A percentile compares a stretch with the other conserved stretches of the same genome.
Evolutionary conservation across 1,284 basidiomycete genomes (phyloP).

Genomic region (Meripilus lineatus): DNA sequence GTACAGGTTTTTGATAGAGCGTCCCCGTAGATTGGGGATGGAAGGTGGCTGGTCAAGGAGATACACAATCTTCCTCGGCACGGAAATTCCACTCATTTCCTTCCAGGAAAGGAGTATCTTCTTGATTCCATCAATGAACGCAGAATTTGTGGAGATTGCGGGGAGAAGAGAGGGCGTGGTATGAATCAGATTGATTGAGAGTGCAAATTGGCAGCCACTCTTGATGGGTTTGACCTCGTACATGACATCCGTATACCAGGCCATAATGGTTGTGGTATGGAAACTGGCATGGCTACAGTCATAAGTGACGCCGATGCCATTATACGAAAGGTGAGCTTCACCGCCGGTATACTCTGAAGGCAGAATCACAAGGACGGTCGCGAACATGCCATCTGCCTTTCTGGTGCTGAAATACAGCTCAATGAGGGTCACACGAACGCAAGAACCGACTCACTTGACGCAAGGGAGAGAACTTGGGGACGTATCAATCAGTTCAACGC

Average conservation of each 20-base stretch:
- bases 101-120: not conserved
- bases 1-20: conserved; percentile 22
- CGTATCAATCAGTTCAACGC: too few species aligned
- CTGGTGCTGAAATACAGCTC: conserved; percentile 29
- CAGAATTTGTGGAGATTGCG: conserved; percentile 14
- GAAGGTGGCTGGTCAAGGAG: conserved; percentile 25
- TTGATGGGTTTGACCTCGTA: conserved; percentile 42
- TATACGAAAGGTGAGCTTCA: conserved; percentile 35
- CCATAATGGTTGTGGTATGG: conserved; percentile 31
- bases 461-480: not conserved
- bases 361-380: conserved; percentile 37
- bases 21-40: conserved; percentile 13
- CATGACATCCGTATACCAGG: conserved; percentile 45
- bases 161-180: conserved; percentile 38
- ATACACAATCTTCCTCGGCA: conserved; percentile 19
- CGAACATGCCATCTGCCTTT: conserved; percentile 38
- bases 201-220: conserved; percentile 38
- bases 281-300: conserved; percentile 27
- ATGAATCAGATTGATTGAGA: conserved; percentile 38
- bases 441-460: too few species aligned
- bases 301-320: conserved; percentile 22
- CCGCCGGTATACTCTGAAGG: conserved; percentile 41
- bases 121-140: not conserved
- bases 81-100: not conserved
- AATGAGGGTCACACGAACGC: too few species aligned